A percentile compares a stretch with the other conserved stretches of the same genome.
Conservation (phyloP, 805 yeast genomes). For the Zygotorulaspora florentina region DNA sequence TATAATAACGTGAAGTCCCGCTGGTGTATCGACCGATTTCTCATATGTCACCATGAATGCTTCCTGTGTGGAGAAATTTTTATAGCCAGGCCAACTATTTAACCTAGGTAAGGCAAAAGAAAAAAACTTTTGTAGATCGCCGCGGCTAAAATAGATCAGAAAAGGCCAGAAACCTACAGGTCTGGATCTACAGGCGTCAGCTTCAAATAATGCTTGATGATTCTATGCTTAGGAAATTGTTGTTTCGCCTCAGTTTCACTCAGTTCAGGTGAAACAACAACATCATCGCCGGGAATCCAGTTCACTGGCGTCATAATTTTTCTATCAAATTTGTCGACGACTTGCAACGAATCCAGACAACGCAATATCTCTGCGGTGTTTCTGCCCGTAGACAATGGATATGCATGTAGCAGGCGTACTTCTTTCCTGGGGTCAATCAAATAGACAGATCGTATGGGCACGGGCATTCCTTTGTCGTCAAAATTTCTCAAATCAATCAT, state of each 20-base stretch:
- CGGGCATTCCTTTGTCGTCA: constrained; percentile 58
- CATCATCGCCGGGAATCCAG: constrained; percentile 73
- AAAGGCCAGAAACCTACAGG: not conserved
- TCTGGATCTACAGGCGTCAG: constrained; percentile 40
- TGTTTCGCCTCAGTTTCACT: constrained; percentile 56
- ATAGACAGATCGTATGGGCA: constrained; percentile 69
- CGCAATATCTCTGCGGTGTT: constrained; percentile 71
- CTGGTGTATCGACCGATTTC: too few species aligned
- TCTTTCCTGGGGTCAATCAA: constrained; percentile 65
- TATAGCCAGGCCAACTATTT: too few species aligned
- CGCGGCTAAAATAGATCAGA: not conserved
- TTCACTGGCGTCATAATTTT: constrained; percentile 66
- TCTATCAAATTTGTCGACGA: constrained; percentile 46
- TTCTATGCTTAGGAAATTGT: constrained; percentile 57
- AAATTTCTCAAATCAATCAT: constrained; percentile 69
- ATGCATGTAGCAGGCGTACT: constrained; percentile 57
- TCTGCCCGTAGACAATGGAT: constrained; percentile 73
- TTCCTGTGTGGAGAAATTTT: too few species aligned
- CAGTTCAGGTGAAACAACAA: constrained; percentile 64
- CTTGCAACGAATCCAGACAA: constrained; percentile 65
- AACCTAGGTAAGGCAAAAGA: too few species aligned
- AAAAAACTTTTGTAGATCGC: too few species aligned
- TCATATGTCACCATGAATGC: too few species aligned
- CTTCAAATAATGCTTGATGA: constrained; percentile 61
- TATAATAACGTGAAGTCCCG: too few species aligned